Evolutionary conservation across 169 alveolate genomes (phyloP), one percentile per base, ranked within the genome.

Genomic region (Plasmodium coatneyi): DNA sequence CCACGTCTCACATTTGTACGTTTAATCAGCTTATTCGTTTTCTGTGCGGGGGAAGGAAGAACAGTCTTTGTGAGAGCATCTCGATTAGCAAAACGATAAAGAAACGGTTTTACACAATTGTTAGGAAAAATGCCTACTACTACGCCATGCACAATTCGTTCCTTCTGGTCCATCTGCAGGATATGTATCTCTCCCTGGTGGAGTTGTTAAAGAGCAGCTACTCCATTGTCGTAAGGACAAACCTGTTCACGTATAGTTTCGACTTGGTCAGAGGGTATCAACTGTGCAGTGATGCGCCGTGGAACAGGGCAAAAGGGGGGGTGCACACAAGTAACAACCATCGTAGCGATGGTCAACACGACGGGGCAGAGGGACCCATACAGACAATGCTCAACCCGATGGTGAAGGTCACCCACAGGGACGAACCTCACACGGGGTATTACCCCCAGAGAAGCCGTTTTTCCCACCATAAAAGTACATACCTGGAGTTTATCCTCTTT

Each of bases 81-180:
- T 19, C 32, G 22, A 41, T 39, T 41, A 3, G 49, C 6, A 83
- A 14, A 22, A 25, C 22, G 70, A 25, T 84, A 14, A 66, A 84
- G 30, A 10, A 39, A 16, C 39, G 14, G 16, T 89, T 78, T 89
- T 28, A 39, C 71, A 49, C 16, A 60, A 14, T 89, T 80, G 81
- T 72, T 16, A 80, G 32, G 25, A 89, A 89, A 78, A 89, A 89
- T 89, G 52, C 81, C 39, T 89, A 89, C 32, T 89, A 89, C 36
- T 89, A 89, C 43, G 94, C 90, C 4, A 25, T 89, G 34, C 94
- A 89, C 71, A 79, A 79, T 89, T 56, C 74, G 12, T 56, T 54
- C 43, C 90, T 89, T 79, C n/a, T 79, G 9, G 36, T 78, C 66
- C 71, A 80, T 32, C 32, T 89, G 14, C 80, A 89, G 60, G 46